These are phyloP conservation scores for Penstemon newberryi DNA, from an alignment of 257 asterid genomes.

Conservation along the genomic window DNA sequence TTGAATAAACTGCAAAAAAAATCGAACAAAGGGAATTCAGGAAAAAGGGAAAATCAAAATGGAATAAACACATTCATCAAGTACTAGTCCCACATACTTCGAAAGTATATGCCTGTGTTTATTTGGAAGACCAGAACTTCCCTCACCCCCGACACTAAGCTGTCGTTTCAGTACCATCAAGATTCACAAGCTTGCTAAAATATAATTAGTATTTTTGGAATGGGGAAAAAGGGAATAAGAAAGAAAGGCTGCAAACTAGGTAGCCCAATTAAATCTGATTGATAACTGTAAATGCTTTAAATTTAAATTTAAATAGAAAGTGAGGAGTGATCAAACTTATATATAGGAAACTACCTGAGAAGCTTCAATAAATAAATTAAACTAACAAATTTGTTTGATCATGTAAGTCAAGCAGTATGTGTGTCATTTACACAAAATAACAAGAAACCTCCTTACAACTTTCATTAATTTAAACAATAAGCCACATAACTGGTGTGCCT, in stretches of 20 bases:
- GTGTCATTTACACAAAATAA: slow-evolving; percentile 15
- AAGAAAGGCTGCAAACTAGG: slow-evolving; percentile 23
- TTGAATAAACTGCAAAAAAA: slow-evolving; percentile 44
- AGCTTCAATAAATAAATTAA: slow-evolving; percentile 46
- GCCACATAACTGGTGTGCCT: slow-evolving; percentile 38
- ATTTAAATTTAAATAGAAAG: slow-evolving; percentile 31
- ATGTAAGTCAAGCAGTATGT: slow-evolving; percentile 46
- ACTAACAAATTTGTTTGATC: slow-evolving; percentile 29
- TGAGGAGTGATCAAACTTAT: neutral
- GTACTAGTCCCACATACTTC: slow-evolving; percentile 29
- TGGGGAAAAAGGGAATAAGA: neutral
- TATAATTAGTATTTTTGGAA: neutral
- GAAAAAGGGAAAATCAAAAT: neutral
- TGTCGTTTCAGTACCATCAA: slow-evolving; percentile 71
- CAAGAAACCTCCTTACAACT: slow-evolving; percentile 21
- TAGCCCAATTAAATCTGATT: slow-evolving; percentile 30
- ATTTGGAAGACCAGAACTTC: slow-evolving; percentile 46
- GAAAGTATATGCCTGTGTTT: slow-evolving; percentile 40
- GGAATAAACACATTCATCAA: neutral
- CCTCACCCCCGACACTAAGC: slow-evolving; percentile 51
- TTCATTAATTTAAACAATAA: slow-evolving; percentile 22
- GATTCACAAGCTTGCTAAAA: slow-evolving; percentile 13
- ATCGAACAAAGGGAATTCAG: neutral
- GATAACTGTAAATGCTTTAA: slow-evolving; percentile 33
- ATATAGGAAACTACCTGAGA: slow-evolving; percentile 52